Conservation (phyloP, 1,284 basidiomycete species). For the Salmacisia buchloeana region DNA sequence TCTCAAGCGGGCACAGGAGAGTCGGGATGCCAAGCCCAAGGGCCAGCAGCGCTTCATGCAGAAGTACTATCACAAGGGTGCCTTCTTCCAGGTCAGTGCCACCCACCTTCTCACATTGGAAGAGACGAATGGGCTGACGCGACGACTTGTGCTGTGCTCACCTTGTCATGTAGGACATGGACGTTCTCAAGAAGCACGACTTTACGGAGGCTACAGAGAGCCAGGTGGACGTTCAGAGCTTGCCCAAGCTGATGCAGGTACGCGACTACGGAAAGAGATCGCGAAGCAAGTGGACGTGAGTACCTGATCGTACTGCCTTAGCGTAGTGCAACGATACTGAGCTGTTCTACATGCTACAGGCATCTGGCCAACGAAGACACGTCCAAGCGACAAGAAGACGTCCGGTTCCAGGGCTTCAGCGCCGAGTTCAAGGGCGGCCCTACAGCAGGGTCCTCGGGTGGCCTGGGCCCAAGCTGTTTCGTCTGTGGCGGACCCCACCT, state of each 20-base stretch:
- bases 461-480: constrained; percentile 72
- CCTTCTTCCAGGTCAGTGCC: constrained; percentile 78
- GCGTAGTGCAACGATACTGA: background rate
- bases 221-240: constrained; percentile 68
- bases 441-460: constrained; percentile 38
- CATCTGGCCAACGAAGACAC: constrained; percentile 94
- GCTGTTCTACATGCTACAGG: constrained; percentile 12
- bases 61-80: constrained; percentile 99
- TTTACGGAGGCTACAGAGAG: constrained; percentile 82
- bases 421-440: constrained; percentile 54
- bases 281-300: constrained; percentile 74
- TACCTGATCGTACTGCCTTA: background rate
- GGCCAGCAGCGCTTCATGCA: constrained; percentile 88
- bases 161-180: constrained; percentile 61
- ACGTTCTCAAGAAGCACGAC: constrained; percentile 77
- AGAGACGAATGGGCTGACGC: background rate
- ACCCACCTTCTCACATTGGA: background rate
- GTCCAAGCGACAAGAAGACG: constrained; percentile 57
- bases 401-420: constrained; percentile 64
- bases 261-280: constrained; percentile 89
- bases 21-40: constrained; percentile 72
- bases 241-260: constrained; percentile 96
- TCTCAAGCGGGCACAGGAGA: constrained; percentile 71
- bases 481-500: constrained; percentile 57
- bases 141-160: background rate